Percentiles rank a stretch among this genome's conserved stretches.
Conservation (phyloP, 83 land plant species). For the Picea abies region DNA sequence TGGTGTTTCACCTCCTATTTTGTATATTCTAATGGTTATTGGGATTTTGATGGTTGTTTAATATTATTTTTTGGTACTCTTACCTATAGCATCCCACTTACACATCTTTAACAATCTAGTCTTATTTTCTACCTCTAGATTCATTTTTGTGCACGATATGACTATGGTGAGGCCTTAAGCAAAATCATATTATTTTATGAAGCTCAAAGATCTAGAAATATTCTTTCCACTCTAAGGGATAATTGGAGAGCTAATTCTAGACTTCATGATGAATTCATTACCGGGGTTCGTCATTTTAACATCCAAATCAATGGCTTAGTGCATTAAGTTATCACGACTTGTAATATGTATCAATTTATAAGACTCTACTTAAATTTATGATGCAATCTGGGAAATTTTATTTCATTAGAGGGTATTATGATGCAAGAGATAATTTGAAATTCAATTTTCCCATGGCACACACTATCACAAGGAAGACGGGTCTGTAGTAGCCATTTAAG, state of each 20-base stretch:
- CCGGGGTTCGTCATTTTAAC: constrained; percentile 35
- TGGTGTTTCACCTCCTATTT: too few species aligned
- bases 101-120: too few species aligned
- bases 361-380: background rate
- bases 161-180: constrained; percentile 59
- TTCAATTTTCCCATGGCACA: constrained; percentile 67
- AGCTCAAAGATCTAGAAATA: constrained; percentile 77
- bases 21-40: too few species aligned
- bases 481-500: too few species aligned
- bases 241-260: constrained; percentile 68
- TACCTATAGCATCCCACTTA: too few species aligned
- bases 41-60: too few species aligned
- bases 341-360: background rate
- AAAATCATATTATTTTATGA: constrained; percentile 78
- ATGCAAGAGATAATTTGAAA: constrained; percentile 77
- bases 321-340: background rate
- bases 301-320: background rate
- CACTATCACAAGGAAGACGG: constrained; percentile 15
- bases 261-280: constrained; percentile 53
- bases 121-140: too few species aligned
- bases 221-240: constrained; percentile 55
- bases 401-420: constrained; percentile 69
- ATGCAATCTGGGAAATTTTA: constrained; percentile 38
- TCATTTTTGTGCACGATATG: constrained; percentile 16
- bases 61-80: too few species aligned